Evolutionary conservation across 495 filamentous ascomycete species (phyloP), one percentile per base, ranked within the genome.

Genomic region (Penicillium desertorum): DNA sequence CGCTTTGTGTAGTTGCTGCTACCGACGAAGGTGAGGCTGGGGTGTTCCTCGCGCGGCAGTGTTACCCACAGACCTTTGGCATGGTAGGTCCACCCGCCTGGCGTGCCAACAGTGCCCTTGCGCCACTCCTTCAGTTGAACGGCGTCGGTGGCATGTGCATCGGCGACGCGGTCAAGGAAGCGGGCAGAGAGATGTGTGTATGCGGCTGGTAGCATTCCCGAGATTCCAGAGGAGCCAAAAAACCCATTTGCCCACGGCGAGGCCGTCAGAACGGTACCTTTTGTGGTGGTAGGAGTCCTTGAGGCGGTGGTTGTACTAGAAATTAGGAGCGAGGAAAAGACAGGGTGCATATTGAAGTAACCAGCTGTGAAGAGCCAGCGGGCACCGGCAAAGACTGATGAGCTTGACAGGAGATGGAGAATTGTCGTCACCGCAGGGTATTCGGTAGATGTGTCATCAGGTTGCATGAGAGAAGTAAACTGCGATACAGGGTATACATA

Each of bases 41-140:
- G 91, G 43, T 74, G 51, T 58, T 77, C 70, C 47, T 76, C 75
- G 43, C 66, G 60, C 0, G 86, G 86, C 12, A 97, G 71, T 0
- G 90, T 91, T 22, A 96, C 81, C 94, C 94, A 98, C 2, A 98
- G 77, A 0, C 94, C 94, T 73, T 99, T 99, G 47, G 94, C 94
- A 65, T 99, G 94, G 68, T 99, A 99, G 0, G 92, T 96, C 94
- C 94, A 99, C 2, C 90, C 95, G 17, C 78, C 87, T 1, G 86
- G 84, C 63, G 91, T 83, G 25, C 86, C 85, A 23, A 96, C 88
- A 0, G 85, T 89, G 5, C 93, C 94, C 41, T 82, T 83, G 41
- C 86, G 81, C 95, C 95, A 99, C 73, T 99, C 94, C 53, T 87
- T 87, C 12, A 99, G 74, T 25, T 82, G 72, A n/a, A 96, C 87